Evolutionary conservation across 768 basidiomycete species (phyloP).

Genomic region (Pisolithus microcarpus): DNA sequence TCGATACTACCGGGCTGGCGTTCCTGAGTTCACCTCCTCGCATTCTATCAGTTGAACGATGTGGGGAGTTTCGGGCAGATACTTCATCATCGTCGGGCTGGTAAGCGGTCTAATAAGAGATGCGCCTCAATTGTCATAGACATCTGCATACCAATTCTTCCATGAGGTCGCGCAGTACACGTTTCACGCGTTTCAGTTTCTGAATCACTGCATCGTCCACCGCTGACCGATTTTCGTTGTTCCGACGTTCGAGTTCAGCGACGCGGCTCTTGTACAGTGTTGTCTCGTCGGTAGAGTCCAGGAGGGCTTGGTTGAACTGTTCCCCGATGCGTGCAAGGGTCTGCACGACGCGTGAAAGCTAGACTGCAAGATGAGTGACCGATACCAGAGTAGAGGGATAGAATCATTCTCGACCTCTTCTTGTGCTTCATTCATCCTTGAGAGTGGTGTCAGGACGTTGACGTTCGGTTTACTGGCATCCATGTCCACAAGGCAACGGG

Average conservation of each 20-base stretch:
- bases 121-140: neutral
- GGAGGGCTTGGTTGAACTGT: slow-evolving; percentile 20
- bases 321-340: slow-evolving; percentile 23
- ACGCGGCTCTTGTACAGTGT: slow-evolving; percentile 21
- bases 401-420: slow-evolving; percentile 17
- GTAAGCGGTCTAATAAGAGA: neutral
- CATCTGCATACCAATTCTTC: slow-evolving; percentile 31
- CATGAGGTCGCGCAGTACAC: slow-evolving; percentile 36
- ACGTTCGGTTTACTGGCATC: neutral
- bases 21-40: too few species aligned
- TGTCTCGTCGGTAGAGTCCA: slow-evolving; percentile 19
- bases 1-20: neutral
- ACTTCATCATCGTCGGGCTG: slow-evolving; percentile 17
- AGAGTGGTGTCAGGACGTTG: slow-evolving; percentile 9
- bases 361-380: neutral
- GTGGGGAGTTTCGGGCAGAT: slow-evolving; percentile 8
- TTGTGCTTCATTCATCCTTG: slow-evolving; percentile 17
- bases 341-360: slow-evolving; percentile 23
- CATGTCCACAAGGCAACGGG: neutral
- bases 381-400: neutral
- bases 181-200: slow-evolving; percentile 29
- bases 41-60: neutral
- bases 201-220: slow-evolving; percentile 20
- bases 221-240: slow-evolving; percentile 16
- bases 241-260: slow-evolving; percentile 32